Evolutionary conservation across 2,329 filamentous ascomycete genomes (phyloP), one percentile per base, ranked within the genome.

Genomic region (Waltergamsia citrina): DNA sequence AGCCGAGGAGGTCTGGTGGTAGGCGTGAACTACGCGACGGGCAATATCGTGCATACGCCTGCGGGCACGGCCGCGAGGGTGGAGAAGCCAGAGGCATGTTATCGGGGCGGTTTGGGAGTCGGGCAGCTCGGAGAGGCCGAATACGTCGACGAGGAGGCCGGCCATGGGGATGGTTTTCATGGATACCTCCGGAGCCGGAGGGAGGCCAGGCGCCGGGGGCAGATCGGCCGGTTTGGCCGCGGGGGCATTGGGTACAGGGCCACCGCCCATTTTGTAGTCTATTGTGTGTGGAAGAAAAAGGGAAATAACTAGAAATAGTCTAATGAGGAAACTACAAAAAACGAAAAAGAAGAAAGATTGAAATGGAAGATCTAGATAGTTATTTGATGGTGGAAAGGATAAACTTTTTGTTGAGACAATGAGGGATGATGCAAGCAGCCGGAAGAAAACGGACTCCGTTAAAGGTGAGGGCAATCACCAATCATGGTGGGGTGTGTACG

Each of bases 41-140:
- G 86, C 88, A 35, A 92, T 71, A 19, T 75, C 75, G 2, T 67
- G 65, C 88, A 96, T 95, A 41, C 72, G 72, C 36, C 75, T 74
- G 50, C 83, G 78, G 1, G 66, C 74, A 35, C 79, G 70, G 1
- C 81, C 68, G 17, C 92, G 76, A 3, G 85, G 85, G 52, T 96
- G 87, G 14, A 95, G 73, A 10, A 96, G 77, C 85, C 88, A 95
- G n/a, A 96, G 72, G 47, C 83, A 85, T 17, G 86, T 78, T 23
- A 94, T 63, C 4, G 69, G 62, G 11, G 67, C 57, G 14, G 63
- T 56, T 7, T 65, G 52, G 25, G 45, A 51, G 0, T 64, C 34
- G 2, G 76, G 63, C 1, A 94, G 68, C 51, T 94, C 85, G 20
- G 77, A 62, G 3, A 94, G 72, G 14, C 90, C 88, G 56, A 88